Percentiles rank a stretch among this genome's conserved stretches.
Conservation (phyloP, 495 filamentous ascomycete species). For the Tuber aestivum region DNA sequence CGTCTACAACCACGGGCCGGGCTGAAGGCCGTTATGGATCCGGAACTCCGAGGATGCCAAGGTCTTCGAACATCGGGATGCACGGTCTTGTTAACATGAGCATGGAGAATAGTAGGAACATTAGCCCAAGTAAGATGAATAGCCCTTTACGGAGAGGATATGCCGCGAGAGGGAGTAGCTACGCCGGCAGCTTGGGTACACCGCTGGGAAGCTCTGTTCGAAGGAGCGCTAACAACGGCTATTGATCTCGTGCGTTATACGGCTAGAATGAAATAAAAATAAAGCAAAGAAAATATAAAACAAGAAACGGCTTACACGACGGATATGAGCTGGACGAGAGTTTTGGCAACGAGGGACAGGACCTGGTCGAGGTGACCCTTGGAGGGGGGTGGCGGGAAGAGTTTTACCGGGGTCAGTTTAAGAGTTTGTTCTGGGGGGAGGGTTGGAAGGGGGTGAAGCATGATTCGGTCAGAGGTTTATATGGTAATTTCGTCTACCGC, state of each 20-base stretch:
- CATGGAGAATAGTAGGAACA: slow-evolving; percentile 24
- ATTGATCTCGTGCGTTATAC: neutral
- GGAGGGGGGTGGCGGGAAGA: neutral
- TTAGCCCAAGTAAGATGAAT: slow-evolving; percentile 41
- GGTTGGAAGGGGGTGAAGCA: neutral
- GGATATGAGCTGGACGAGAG: neutral
- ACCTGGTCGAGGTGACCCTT: neutral
- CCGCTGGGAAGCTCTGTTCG: slow-evolving; percentile 13
- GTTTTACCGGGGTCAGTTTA: neutral
- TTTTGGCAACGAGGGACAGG: neutral
- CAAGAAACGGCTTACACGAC: neutral
- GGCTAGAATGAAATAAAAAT: neutral
- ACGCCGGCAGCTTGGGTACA: slow-evolving; percentile 30
- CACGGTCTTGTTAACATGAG: slow-evolving; percentile 40
- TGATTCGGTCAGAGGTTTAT: neutral
- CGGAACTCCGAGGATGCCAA: slow-evolving; percentile 9
- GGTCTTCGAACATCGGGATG: slow-evolving; percentile 33
- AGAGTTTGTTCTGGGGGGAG: neutral
- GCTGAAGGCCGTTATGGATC: slow-evolving; percentile 11
- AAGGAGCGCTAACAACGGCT: slow-evolving; percentile 3
- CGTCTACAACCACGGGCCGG: neutral
- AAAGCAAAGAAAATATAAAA: neutral
- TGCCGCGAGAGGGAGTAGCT: slow-evolving; percentile 21
- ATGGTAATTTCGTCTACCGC: neutral
- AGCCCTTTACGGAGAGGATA: slow-evolving; percentile 35